Base-by-base conservation (phyloP, 495 filamentous ascomycete genomes). In the Podospora didyma region DNA sequence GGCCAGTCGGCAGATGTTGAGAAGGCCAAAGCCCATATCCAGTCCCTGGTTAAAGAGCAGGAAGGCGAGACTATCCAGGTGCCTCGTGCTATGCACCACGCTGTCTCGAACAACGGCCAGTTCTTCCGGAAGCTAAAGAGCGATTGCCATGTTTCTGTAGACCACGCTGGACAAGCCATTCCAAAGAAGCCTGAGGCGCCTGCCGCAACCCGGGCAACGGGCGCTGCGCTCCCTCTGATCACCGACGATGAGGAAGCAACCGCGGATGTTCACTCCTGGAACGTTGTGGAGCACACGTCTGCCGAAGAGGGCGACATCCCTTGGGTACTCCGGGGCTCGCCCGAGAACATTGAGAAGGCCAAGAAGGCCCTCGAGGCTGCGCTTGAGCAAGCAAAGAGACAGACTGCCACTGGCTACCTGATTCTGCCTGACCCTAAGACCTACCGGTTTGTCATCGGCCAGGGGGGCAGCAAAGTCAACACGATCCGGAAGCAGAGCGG, bases 381-480 rank as follows among this genome's bases (percentile, higher is more conserved):
- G 12, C 75, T 97, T 46, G 79, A 86, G 55, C 75, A 86, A 53
- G 90, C 91, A 1, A 74, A 81, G 49, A 85, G 86, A 65, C 86
- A 89, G 63, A 84, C 80, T 24, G 80, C 80, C 14, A 89, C 84
- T 1, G 94, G 95, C 5, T 97, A 94, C 68, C 81, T 99, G 46
- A 84, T 92, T 62, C 80, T 97, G 20, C 90, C 92, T 0, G 92
- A 97, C 65, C 91, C 95, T 7, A 82, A 82, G 44, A 91, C 88
- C 46, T 95, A 97, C 78, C 85, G 93, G 53, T 87, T 87, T 58
- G 87, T 99, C 41, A 89, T 99, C 55, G 94, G 94, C 21, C 87
- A 86, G 64, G 88, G 88, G 47, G 95, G 94, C 56, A 87, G 83
- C 69, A 89, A 92, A 69, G 92, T 99, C 73, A 96, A 96, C 70